phyloP scores from a whole-genome alignment of 495 filamentous ascomycete genomes.

The Physcia stellaris region DNA sequence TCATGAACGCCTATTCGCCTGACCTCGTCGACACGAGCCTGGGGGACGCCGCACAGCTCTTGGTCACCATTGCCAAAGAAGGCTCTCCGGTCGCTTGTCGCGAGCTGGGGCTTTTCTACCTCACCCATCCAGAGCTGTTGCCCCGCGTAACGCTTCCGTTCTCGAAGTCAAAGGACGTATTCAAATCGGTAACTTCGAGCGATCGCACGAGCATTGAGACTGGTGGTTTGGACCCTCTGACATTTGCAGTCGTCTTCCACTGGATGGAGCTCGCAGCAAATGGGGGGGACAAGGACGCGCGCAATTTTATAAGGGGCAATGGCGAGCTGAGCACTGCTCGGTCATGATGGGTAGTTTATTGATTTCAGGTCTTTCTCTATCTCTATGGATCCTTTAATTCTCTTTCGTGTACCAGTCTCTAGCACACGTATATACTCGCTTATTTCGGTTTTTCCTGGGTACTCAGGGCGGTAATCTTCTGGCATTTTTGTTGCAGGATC shows the following conservation, averaged over 20 bases:
- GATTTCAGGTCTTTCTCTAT: too few species aligned
- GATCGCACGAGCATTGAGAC: constrained; percentile 26
- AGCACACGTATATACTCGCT: too few species aligned
- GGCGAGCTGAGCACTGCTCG: constrained; percentile 8
- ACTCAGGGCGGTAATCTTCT: too few species aligned
- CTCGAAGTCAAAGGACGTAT: constrained; percentile 75
- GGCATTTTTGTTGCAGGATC: too few species aligned
- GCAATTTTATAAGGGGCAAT: constrained; percentile 30
- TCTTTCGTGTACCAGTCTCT: too few species aligned
- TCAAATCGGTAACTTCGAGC: constrained; percentile 50
- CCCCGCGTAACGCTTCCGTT: constrained; percentile 74
- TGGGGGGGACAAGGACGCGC: constrained; percentile 79
- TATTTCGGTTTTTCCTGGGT: too few species aligned
- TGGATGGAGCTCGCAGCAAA: constrained; percentile 91
- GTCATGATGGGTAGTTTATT: too few species aligned
- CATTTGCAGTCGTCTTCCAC: constrained; percentile 92
- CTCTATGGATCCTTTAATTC: too few species aligned
- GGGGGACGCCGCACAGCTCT: constrained; percentile 79
- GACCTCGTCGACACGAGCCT: constrained; percentile 47
- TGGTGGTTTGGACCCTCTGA: constrained; percentile 65
- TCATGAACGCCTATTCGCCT: constrained; percentile 21
- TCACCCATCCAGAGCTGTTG: constrained; percentile 82
- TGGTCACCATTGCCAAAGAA: constrained; percentile 89
- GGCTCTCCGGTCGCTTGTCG: constrained; percentile 85
- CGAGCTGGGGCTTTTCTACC: constrained; percentile 86